Evolutionary conservation across 2,329 filamentous ascomycete genomes (phyloP), one percentile per base, ranked within the genome.

Genomic region (Cytospora piceicola): DNA sequence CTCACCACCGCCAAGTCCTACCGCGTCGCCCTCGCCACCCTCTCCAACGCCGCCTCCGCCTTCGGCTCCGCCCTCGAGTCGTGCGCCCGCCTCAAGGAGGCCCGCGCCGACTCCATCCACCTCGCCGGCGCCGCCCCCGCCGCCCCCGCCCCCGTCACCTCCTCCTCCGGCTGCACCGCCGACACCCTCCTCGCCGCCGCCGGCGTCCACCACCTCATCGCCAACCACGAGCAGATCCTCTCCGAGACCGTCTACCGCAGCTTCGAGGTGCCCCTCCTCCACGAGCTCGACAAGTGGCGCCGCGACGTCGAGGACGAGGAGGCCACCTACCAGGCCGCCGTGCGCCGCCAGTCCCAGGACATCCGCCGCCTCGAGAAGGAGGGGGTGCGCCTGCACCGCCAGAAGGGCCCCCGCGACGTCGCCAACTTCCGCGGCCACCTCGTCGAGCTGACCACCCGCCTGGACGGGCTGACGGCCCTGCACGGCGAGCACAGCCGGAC

Each of bases 151-250:
- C 77, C 76, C 71, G 77, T 83, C 70, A 78, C 77, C 61, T 79
- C 79, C 68, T 81, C 79, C 74, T 80, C 81, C 54, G 77, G 80
- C 42, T 89, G 87, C 77, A 90, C 88, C 0, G 88, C 87, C 20
- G 87, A 90, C 75, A 81, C 82, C 61, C 79, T 90, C 54, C 78
- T 90, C 66, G 82, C 85, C 34, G 85, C 87, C 15, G 85, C 85
- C 39, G 88, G 88, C 42, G 81, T 90, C 51, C 88, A 90, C 73
- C 86, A 90, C 71, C 81, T 90, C 24, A 80, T 90, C 65, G 88
- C 88, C 55, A 90, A 90, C 76, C 88, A 90, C 78, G 86, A 89
- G 74, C 87, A 90, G 73, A 90, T 90, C 71, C 82, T 90, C 4
- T 86, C 83, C 69, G 88, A 90, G 76, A 90, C 87, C 0, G 86